Evolutionary conservation across 805 yeast species (phyloP).

Genomic region (Lipomyces spencermartinsiae): DNA sequence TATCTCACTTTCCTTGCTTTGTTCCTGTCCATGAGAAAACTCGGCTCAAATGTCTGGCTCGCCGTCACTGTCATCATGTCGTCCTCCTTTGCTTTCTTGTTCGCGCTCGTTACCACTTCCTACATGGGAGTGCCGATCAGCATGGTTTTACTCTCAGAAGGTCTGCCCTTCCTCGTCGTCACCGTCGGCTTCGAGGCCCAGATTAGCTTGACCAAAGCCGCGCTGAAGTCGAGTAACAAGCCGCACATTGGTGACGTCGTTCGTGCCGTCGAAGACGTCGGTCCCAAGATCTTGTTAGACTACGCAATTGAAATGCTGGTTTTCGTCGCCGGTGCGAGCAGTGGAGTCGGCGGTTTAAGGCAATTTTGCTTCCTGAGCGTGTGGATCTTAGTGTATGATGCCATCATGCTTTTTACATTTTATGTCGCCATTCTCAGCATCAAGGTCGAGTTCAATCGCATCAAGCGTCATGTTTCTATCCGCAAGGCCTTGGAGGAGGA

Average conservation of each 20-base stretch:
- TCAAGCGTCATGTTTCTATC: constrained; percentile 79
- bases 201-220: constrained; percentile 63
- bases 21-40: constrained; percentile 72
- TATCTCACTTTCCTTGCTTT: constrained; percentile 77
- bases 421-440: constrained; percentile 82
- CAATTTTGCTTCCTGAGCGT: constrained; percentile 82
- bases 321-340: constrained; percentile 60
- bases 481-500: constrained; percentile 89
- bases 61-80: constrained; percentile 79
- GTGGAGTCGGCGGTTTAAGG: constrained; percentile 71
- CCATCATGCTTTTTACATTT: constrained; percentile 76
- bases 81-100: constrained; percentile 80
- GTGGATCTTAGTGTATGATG: constrained; percentile 72
- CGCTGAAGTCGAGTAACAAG: constrained; percentile 45
- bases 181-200: constrained; percentile 91
- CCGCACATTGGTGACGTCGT: constrained; percentile 38
- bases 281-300: constrained; percentile 69
- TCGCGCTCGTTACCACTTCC: constrained; percentile 71
- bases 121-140: constrained; percentile 68
- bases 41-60: constrained; percentile 89
- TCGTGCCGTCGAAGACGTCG: constrained; percentile 53
- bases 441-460: constrained; percentile 85
- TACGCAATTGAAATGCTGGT: constrained; percentile 75
- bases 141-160: constrained; percentile 79
- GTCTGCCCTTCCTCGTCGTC: constrained; percentile 90